phyloP scores from a whole-genome alignment of 441 rosid species.

The Euphorbia celastroides region DNA sequence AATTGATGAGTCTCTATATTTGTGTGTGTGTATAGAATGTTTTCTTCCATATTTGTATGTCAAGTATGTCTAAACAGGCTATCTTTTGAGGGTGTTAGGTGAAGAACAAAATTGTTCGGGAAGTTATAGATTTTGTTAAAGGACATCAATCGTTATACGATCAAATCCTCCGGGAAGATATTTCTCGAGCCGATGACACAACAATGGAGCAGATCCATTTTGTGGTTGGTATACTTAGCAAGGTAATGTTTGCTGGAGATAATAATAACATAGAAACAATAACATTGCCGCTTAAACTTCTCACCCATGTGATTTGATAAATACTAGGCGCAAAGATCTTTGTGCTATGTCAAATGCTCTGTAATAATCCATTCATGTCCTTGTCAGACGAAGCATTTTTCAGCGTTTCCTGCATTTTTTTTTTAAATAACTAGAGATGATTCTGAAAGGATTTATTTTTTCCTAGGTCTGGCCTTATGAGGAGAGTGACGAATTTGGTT shows the following conservation, averaged over 20 bases:
- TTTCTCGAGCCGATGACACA: slow-evolving; percentile 63
- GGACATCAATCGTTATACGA: slow-evolving; percentile 73
- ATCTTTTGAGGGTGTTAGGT: slow-evolving; percentile 41
- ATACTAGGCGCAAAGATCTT: slow-evolving; percentile 10
- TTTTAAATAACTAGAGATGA: neutral
- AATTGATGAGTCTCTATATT: neutral
- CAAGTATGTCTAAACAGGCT: slow-evolving; percentile 5
- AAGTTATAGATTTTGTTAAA: slow-evolving; percentile 73
- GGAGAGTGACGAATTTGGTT: slow-evolving; percentile 72
- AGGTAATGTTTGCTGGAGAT: slow-evolving; percentile 37
- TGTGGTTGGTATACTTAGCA: slow-evolving; percentile 85
- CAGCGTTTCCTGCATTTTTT: neutral
- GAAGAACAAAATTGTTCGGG: slow-evolving; percentile 84
- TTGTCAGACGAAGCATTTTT: neutral
- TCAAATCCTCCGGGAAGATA: slow-evolving; percentile 74
- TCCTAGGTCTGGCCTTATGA: slow-evolving; percentile 93
- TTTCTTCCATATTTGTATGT: slow-evolving; percentile 4
- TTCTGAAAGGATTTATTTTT: neutral
- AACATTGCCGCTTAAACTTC: neutral
- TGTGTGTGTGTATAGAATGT: neutral
- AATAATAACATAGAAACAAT: neutral
- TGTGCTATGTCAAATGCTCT: neutral
- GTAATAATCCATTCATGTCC: neutral
- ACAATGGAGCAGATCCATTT: slow-evolving; percentile 86
- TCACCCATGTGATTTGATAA: neutral